Conservation (phyloP, 2,329 filamentous ascomycete genomes). For the Aspergillaceae sp. region DNA sequence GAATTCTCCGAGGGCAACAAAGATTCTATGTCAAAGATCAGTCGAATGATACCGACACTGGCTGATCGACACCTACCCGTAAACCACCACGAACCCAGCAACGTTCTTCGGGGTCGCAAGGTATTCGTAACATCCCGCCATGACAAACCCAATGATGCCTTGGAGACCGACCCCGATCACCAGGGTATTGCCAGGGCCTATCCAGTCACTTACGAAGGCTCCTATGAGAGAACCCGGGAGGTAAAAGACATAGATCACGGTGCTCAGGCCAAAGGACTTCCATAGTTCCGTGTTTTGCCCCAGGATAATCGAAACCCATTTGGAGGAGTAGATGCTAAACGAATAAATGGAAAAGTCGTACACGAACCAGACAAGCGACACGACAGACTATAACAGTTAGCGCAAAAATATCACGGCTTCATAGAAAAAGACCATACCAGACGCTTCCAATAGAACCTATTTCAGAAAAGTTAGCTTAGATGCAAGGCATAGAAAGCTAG, state of each 20-base stretch:
- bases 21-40: slow-evolving; percentile 42
- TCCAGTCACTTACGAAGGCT: slow-evolving; percentile 65
- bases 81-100: slow-evolving; percentile 68
- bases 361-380: slow-evolving; percentile 74
- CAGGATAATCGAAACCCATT: slow-evolving; percentile 52
- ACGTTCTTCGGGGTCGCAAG: slow-evolving; percentile 61
- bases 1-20: slow-evolving; percentile 67
- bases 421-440: slow-evolving; percentile 35
- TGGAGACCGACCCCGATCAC: slow-evolving; percentile 63
- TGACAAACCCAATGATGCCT: slow-evolving; percentile 74
- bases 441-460: slow-evolving; percentile 63
- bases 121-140: slow-evolving; percentile 67
- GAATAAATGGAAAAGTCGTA: slow-evolving; percentile 81
- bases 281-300: slow-evolving; percentile 56
- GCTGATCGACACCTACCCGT: slow-evolving; percentile 41
- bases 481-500: slow-evolving; percentile 6
- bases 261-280: slow-evolving; percentile 79
- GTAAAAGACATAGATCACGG: slow-evolving; percentile 81
- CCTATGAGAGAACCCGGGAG: slow-evolving; percentile 73
- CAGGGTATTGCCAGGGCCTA: slow-evolving; percentile 70
- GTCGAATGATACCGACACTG: too few relatives aligned
- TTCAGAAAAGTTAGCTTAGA: slow-evolving; percentile 38
- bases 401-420: background rate
- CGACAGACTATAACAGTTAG: slow-evolving; percentile 38
- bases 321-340: slow-evolving; percentile 75